A percentile compares a stretch with the other conserved stretches of the same genome.
Conservation (phyloP, 805 yeast species). For the Jamesozyma jinghongensis region DNA sequence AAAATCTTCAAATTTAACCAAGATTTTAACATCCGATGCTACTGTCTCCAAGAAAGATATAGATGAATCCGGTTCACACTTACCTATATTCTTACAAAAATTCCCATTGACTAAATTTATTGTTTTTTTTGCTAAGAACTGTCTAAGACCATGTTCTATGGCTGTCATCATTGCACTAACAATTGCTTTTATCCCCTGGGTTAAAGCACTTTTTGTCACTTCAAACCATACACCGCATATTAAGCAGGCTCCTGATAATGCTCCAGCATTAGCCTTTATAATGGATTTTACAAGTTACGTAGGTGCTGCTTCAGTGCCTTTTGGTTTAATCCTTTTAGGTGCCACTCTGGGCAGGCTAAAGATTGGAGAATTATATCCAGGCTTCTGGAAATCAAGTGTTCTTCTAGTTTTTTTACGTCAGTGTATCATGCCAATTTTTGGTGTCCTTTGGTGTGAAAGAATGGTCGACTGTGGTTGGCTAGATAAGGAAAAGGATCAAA, state of each 20-base stretch:
- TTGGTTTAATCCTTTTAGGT: conserved; percentile 77
- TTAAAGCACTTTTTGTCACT: conserved; percentile 59
- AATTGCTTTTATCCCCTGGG: conserved; percentile 82
- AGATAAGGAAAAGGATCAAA: conserved; percentile 35
- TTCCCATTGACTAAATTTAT: conserved; percentile 23
- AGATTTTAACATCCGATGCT: conserved; percentile 30
- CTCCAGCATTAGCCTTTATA: conserved; percentile 77
- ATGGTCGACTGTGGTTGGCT: conserved; percentile 62
- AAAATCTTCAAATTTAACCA: conserved; percentile 22
- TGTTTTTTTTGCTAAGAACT: conserved; percentile 40
- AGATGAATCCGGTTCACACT: conserved; percentile 22
- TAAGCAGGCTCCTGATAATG: conserved; percentile 73
- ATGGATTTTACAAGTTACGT: conserved; percentile 75
- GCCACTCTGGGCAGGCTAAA: conserved; percentile 77
- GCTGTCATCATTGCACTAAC: conserved; percentile 56
- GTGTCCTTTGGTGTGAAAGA: conserved; percentile 55
- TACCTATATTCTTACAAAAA: conserved; percentile 23
- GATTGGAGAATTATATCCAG: conserved; percentile 51
- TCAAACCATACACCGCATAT: conserved; percentile 38
- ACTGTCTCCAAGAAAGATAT: conserved; percentile 26
- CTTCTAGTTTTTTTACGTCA: conserved; percentile 50
- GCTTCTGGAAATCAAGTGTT: conserved; percentile 59
- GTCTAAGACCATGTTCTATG: conserved; percentile 63
- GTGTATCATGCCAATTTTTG: conserved; percentile 72
- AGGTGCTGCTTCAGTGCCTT: conserved; percentile 84